Base-by-base conservation (phyloP, 2,329 filamentous ascomycete species). In the Paraphoma chrysanthemicola region DNA sequence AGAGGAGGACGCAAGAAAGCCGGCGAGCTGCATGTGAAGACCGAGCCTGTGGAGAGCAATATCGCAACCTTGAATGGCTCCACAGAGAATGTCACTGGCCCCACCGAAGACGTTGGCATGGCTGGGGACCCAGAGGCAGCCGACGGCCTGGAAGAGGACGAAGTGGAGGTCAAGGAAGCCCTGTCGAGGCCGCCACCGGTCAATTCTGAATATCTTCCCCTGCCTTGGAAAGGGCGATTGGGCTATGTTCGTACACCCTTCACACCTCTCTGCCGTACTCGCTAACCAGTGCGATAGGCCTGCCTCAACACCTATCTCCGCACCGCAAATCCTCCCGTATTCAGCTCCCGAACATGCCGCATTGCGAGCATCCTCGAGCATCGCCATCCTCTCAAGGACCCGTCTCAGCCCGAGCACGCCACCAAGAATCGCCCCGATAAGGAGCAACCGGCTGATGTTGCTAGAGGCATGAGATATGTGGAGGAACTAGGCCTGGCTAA, bases 301-400 rank as follows among this genome's bases (percentile, higher is more conserved):
- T 97, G 93, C 71, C 80, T 98, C 14, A 96, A 96, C 72, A 98
- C 94, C 0, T 97, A 97, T 74, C 83, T 98, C 1, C 89, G 94
- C 44, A 85, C 86, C 50, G 88, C 91, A 1, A 94, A 88, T 59
- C 91, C 92, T 7, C 88, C 94, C 0, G 88, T 98, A 1, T 98
- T 97, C 76, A 91, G 89, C 63, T 97, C 94, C 0, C 86, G 94
- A 53, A 97, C 94, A 0, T 97, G 93, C 72, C 90, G 93, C 30
- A 94, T 98, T 59, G 84, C 91, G 1, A 96, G 92, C 0, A 97
- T 98, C 43, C 73, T 97, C 10, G 93, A 97, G 54, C 92, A 97
- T 68, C 88, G 92, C 8, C 87, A 97, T 75, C 92, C 93, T 0
- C 81, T 97, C 2, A 82, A 83, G 63, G 88, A 97, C 62, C 89